phyloP scores from a whole-genome alignment of 2,329 filamentous ascomycete genomes.

The Nemania bipapillata region DNA sequence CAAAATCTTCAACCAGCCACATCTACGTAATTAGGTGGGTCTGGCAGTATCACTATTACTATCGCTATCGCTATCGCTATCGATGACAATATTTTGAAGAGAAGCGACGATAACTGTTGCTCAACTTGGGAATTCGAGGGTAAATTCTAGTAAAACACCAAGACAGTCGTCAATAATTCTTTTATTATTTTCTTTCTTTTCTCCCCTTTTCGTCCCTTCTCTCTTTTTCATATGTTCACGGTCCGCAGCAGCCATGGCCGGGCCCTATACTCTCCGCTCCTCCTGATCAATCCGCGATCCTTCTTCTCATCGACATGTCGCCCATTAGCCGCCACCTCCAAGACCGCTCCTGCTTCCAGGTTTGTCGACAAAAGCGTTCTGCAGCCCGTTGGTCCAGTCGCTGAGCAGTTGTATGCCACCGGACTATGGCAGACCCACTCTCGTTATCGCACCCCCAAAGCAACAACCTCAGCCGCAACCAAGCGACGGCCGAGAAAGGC shows the following conservation, averaged over 20 bases:
- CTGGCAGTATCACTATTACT: too few relatives aligned
- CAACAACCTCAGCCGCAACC: background rate
- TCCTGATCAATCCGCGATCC: conserved; percentile 18
- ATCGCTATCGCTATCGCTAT: too few relatives aligned
- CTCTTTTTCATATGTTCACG: conserved; percentile 47
- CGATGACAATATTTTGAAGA: too few relatives aligned
- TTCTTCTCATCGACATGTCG: conserved; percentile 30
- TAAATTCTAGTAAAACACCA: background rate
- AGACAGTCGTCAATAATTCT: background rate
- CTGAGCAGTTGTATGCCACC: conserved; percentile 42
- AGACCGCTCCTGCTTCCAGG: conserved; percentile 6
- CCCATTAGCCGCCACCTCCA: background rate
- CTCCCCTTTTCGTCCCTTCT: conserved; percentile 21
- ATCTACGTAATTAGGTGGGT: background rate
- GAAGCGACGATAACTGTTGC: too few relatives aligned
- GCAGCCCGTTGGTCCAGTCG: conserved; percentile 30
- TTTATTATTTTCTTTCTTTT: background rate
- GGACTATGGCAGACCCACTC: conserved; percentile 35
- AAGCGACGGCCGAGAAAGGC: background rate
- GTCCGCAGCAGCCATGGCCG: conserved; percentile 43
- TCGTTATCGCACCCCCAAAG: background rate
- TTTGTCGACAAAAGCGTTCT: conserved; percentile 21
- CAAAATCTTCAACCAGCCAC: background rate
- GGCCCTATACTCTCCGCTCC: conserved; percentile 36
- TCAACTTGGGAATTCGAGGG: too few relatives aligned